Conservation (phyloP, 257 asterid genomes). For the Ajuga chamaepitys region DNA sequence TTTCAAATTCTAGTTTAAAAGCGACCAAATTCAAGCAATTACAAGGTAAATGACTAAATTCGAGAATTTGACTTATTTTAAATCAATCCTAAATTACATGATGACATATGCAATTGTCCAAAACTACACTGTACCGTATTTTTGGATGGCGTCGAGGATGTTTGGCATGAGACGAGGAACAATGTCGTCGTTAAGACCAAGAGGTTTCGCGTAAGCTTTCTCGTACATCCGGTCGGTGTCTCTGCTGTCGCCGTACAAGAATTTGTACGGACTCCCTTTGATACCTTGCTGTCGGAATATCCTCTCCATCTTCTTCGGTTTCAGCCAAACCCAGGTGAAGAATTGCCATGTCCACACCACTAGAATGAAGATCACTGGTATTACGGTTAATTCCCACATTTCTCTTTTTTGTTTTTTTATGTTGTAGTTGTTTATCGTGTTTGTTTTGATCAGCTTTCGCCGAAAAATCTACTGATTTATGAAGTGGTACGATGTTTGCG, state of each 20-base stretch:
- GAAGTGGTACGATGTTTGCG: no score
- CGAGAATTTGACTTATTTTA: no score
- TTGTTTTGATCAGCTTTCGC: no score
- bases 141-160: neutral
- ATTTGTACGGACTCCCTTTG: slow-evolving; percentile 9
- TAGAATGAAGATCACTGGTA: neutral
- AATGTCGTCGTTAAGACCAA: neutral
- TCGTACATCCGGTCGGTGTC: neutral
- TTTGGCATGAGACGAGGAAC: slow-evolving; percentile 15
- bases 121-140: slow-evolving; percentile 15
- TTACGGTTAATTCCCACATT: neutral
- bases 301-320: slow-evolving; percentile 13
- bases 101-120: no score
- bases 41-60: no score
- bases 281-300: slow-evolving; percentile 11
- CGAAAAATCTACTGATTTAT: no score
- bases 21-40: no score
- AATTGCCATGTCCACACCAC: slow-evolving; percentile 9
- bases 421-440: no score
- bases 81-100: no score
- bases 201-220: slow-evolving; percentile 4
- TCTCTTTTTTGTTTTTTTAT: no score
- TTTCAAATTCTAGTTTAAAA: no score
- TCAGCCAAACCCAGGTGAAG: slow-evolving; percentile 5
- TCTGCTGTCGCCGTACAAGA: slow-evolving; percentile 1